Evolutionary conservation across 73 alveolate genomes (phyloP).

Genomic region (Paraurostyla sp.): DNA sequence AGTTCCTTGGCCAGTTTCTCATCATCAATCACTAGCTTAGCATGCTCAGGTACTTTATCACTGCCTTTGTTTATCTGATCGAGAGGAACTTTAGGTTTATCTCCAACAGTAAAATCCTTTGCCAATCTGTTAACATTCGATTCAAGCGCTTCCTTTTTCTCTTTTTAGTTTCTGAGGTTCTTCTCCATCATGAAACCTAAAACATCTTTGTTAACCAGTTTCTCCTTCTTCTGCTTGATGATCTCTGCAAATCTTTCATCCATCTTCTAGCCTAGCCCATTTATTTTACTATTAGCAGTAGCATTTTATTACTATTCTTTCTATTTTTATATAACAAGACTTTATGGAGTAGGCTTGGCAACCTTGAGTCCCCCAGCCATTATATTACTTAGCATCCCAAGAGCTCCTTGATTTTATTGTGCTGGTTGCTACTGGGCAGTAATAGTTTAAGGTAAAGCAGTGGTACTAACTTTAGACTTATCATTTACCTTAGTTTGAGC

Average conservation of each 20-base stretch:
- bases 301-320: neutral
- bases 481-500: neutral
- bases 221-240: slow-evolving; percentile 9
- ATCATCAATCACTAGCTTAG: slow-evolving; percentile 36
- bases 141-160: neutral
- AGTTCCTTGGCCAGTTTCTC: slow-evolving; percentile 38
- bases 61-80: neutral
- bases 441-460: neutral
- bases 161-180: neutral
- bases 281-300: neutral
- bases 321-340: slow-evolving; percentile 1
- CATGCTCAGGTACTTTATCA: slow-evolving; percentile 63
- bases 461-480: neutral
- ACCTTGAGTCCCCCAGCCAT: neutral
- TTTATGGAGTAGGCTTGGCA: neutral
- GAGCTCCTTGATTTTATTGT: neutral
- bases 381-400: neutral
- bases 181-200: slow-evolving; percentile 35
- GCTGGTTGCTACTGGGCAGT: neutral
- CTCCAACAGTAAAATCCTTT: neutral
- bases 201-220: slow-evolving; percentile 2
- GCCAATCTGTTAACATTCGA: slow-evolving; percentile 7
- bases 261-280: neutral
- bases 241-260: slow-evolving; percentile 21
- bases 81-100: neutral